phyloP scores from a whole-genome alignment of 2,329 filamentous ascomycete genomes.

The Drechmeria coniospora region DNA sequence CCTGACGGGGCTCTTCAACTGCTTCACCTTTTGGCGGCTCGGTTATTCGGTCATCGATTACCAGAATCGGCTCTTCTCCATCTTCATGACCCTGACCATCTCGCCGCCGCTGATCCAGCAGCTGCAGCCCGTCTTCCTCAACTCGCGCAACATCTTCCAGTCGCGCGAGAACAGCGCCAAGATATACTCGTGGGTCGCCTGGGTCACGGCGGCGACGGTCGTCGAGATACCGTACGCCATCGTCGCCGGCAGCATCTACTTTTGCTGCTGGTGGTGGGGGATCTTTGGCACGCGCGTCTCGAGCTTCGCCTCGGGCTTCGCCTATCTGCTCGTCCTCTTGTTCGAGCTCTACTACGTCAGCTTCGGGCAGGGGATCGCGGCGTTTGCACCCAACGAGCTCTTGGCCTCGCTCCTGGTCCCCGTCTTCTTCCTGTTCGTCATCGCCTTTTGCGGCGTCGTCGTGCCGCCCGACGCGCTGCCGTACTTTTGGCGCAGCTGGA shows the following conservation, averaged over 20 bases:
- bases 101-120: conserved; percentile 62
- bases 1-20: conserved; percentile 50
- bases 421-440: conserved; percentile 53
- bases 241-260: conserved; percentile 38
- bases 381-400: conserved; percentile 50
- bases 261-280: conserved; percentile 41
- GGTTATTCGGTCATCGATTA: conserved; percentile 43
- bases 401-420: conserved; percentile 52
- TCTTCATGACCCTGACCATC: conserved; percentile 66
- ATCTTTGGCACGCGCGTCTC: conserved; percentile 30
- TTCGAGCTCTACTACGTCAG: conserved; percentile 52
- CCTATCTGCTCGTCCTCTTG: conserved; percentile 47
- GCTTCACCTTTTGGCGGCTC: conserved; percentile 54
- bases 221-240: conserved; percentile 58
- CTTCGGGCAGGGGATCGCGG: conserved; percentile 52
- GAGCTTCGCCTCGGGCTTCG: conserved; percentile 43
- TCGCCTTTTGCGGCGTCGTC: conserved; percentile 56
- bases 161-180: conserved; percentile 61
- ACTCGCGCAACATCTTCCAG: conserved; percentile 51
- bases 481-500: conserved; percentile 47
- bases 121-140: conserved; percentile 56
- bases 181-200: conserved; percentile 64
- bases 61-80: conserved; percentile 57
- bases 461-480: conserved; percentile 44
- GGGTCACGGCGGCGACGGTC: conserved; percentile 47